A percentile compares a stretch with the other conserved stretches of the same genome.
Conservation (phyloP, 2,329 filamentous ascomycete genomes). For the Shiraia sp. region DNA sequence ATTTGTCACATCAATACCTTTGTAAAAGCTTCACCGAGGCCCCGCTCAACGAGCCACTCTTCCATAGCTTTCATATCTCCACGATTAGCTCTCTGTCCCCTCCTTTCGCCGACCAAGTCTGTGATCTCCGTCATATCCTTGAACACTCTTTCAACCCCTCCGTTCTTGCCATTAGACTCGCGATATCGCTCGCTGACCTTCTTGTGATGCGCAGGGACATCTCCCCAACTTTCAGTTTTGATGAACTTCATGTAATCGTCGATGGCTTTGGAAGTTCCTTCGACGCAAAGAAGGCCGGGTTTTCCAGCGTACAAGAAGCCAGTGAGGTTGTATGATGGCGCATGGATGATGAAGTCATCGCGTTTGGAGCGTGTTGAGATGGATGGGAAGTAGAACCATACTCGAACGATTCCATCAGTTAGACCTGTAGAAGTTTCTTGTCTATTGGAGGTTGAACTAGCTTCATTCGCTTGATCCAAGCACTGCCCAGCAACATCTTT, state of each 20-base stretch:
- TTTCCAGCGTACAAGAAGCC: slow-evolving; percentile 66
- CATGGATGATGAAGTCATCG: slow-evolving; percentile 60
- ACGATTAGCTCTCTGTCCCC: slow-evolving; percentile 55
- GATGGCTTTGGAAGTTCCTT: slow-evolving; percentile 53
- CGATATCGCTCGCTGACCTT: slow-evolving; percentile 63
- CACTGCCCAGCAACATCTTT: slow-evolving; percentile 18
- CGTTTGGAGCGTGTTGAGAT: slow-evolving; percentile 63
- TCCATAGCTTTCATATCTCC: slow-evolving; percentile 60
- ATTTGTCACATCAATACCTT: slow-evolving; percentile 43
- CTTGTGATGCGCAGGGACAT: slow-evolving; percentile 65
- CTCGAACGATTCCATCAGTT: too few relatives aligned
- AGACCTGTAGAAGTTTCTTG: too few relatives aligned
- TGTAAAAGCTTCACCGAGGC: slow-evolving; percentile 51
- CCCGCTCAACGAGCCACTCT: slow-evolving; percentile 52
- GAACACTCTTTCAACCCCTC: slow-evolving; percentile 50
- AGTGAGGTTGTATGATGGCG: slow-evolving; percentile 57
- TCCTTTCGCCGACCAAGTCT: slow-evolving; percentile 53
- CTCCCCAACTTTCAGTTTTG: slow-evolving; percentile 66
- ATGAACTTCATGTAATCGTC: slow-evolving; percentile 67
- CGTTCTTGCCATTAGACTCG: too few relatives aligned
- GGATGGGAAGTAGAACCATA: slow-evolving; percentile 68
- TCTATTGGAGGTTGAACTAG: background rate
- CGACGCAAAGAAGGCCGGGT: slow-evolving; percentile 59
- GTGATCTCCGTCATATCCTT: slow-evolving; percentile 63
- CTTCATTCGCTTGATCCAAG: slow-evolving; percentile 2